Evolutionary conservation across 441 rosid genomes (phyloP).

Genomic region (Corymbia calophylla): DNA sequence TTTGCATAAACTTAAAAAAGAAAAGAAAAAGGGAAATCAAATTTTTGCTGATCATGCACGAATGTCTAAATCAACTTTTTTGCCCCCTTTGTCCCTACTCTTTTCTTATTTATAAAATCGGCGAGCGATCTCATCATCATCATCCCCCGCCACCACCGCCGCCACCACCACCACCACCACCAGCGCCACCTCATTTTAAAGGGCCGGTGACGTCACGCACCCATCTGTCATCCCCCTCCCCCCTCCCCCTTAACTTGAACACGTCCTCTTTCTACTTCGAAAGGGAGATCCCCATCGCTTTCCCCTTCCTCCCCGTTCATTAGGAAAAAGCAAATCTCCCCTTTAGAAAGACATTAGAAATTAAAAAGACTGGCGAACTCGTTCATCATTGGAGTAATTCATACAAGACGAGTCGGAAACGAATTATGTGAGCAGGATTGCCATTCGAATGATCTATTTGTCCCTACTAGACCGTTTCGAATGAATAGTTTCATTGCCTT

Average conservation of each 20-base stretch:
- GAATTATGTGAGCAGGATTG: background rate
- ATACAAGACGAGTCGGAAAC: background rate
- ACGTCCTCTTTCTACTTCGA: background rate
- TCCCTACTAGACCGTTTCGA: background rate
- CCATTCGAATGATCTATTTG: background rate
- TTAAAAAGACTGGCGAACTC: background rate
- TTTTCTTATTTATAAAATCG: background rate
- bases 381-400: background rate
- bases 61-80: background rate
- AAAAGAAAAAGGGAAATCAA: background rate
- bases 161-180: background rate
- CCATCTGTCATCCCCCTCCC: background rate
- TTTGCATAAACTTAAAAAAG: background rate
- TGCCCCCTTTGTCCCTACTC: background rate
- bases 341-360: background rate
- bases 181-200: background rate
- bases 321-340: background rate
- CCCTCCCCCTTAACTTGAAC: background rate
- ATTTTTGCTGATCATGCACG: background rate
- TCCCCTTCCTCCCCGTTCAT: background rate
- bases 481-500: background rate
- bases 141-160: background rate
- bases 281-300: background rate
- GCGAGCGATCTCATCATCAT: background rate
- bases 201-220: background rate